Evolutionary conservation across 23 red algal genomes (phyloP).

Genomic region (Gracilaria gracilis): DNA sequence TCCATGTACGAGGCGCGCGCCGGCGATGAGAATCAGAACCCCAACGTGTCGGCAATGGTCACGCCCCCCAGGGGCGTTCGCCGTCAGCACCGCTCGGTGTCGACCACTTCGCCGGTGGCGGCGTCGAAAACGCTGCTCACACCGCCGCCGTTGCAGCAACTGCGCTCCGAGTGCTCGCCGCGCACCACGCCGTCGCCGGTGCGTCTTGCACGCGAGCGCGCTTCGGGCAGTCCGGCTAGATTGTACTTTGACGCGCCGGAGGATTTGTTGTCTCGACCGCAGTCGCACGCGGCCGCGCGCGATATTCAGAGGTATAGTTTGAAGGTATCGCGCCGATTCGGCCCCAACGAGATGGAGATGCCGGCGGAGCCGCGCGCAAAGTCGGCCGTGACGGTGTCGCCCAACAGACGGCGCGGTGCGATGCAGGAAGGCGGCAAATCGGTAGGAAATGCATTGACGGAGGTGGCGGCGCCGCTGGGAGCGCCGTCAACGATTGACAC

Average conservation of each 20-base stretch:
- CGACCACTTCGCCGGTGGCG: slow-evolving; percentile 31
- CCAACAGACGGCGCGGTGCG: slow-evolving; percentile 24
- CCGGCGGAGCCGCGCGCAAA: slow-evolving; percentile 52
- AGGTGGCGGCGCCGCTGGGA: not conserved
- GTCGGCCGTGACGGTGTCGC: slow-evolving; percentile 63
- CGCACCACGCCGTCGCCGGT: slow-evolving; percentile 53
- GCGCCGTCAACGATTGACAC: slow-evolving; percentile 72
- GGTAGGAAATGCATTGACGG: slow-evolving; percentile 25
- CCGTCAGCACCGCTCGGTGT: slow-evolving; percentile 62
- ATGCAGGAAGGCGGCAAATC: slow-evolving; percentile 25
- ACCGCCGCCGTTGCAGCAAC: slow-evolving; percentile 16
- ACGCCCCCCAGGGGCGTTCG: slow-evolving; percentile 55
- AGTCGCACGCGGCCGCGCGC: slow-evolving; percentile 58
- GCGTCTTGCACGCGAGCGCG: slow-evolving; percentile 15
- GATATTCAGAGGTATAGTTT: slow-evolving; percentile 73
- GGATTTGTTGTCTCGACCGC: slow-evolving; percentile 62
- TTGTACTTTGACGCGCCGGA: slow-evolving; percentile 72
- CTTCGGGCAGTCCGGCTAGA: slow-evolving; percentile 29
- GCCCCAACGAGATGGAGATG: slow-evolving; percentile 21
- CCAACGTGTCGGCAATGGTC: slow-evolving; percentile 70
- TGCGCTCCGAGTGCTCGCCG: slow-evolving; percentile 19
- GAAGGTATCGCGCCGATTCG: slow-evolving; percentile 60
- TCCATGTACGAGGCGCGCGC: slow-evolving; percentile 58
- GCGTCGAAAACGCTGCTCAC: not conserved
- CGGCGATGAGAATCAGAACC: slow-evolving; percentile 68